Evolutionary conservation across 1,284 basidiomycete genomes (phyloP), one percentile per base, ranked within the genome.

Genomic region (Porodaedalea pini): DNA sequence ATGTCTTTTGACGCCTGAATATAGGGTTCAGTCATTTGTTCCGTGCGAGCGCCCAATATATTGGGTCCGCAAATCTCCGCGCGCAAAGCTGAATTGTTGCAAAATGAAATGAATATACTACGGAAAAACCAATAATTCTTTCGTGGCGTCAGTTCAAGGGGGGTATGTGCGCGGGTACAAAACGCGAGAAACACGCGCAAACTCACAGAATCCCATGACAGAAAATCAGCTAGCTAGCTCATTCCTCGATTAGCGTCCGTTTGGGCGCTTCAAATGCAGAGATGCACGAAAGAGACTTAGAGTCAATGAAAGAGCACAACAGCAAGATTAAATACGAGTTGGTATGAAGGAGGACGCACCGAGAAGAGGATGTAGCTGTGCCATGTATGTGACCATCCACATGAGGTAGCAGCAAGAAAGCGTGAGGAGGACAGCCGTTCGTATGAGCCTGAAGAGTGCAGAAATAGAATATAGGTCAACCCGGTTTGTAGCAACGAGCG

Each of bases 301-400:
- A 23, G n/a, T 21, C 0, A 44, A 21, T 23, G 21, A 44, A n/a
- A 44, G 21, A 21, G 25, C 4, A 23, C 25, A 23, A 44, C 19
- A 17, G n/a, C 19, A 17, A 47, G n/a, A n/a, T n/a, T n/a, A n/a
- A n/a, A n/a, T n/a, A n/a, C 27, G 31, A 25, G 13, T 47, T 44
- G 40, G n/a, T n/a, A n/a, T n/a, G n/a, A n/a, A 10, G 13, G 47
- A 23, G 19, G 19, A 66, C 85, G 63, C 61, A 95, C 94, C 74
- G 68, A 95, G 86, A 56, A 97, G 78, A 47, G 94, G 94, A 69
- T 97, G 85, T 51, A 96, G 71, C 70, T 97, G 94, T 0, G 92
- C 91, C 67, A 96, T 78, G 70, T 95, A 97, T 5, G 94, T 94
- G 68, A 95, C 83, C 71, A 88, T 88, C 94, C 94, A 97, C 86